Percentiles rank a stretch among this genome's conserved stretches.
Evolutionary conservation across 2,329 filamentous ascomycete species (phyloP).

Genomic region (Paraconiothyrium brasiliense): DNA sequence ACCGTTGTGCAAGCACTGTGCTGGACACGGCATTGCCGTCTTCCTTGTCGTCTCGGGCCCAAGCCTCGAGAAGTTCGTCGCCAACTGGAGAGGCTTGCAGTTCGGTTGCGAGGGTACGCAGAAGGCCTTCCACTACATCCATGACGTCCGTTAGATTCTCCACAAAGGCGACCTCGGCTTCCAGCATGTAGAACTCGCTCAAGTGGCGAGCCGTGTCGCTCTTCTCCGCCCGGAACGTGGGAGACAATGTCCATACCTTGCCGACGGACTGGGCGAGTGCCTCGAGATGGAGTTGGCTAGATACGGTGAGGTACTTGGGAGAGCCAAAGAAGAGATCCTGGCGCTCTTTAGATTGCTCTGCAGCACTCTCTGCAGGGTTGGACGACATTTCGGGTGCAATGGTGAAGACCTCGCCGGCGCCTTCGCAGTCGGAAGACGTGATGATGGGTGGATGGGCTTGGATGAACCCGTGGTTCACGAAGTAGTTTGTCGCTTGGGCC

Average conservation of each 20-base stretch:
- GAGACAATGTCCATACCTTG: constrained; percentile 92
- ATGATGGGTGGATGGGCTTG: constrained; percentile 94
- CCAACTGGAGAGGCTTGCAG: constrained; percentile 62
- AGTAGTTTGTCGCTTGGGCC: constrained; percentile 77
- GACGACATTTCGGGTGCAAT: constrained; percentile 56
- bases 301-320: constrained; percentile 95
- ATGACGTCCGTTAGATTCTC: constrained; percentile 76
- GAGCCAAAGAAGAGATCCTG: constrained; percentile 76
- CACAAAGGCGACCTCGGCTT: constrained; percentile 86
- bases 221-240: constrained; percentile 83
- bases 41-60: constrained; percentile 50
- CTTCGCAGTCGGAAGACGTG: constrained; percentile 96
- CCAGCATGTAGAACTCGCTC: constrained; percentile 99
- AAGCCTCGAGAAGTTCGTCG: constrained; percentile 63
- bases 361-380: constrained; percentile 21
- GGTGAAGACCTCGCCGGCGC: constrained; percentile 91
- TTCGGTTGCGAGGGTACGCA: constrained; percentile 66
- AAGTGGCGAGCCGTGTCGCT: constrained; percentile 94
- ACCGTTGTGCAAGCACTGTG: constrained; percentile 70
- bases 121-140: constrained; percentile 80
- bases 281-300: constrained; percentile 92
- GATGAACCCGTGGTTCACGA: constrained; percentile 74
- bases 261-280: constrained; percentile 87
- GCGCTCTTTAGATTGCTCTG: constrained; percentile 35
- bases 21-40: constrained; percentile 53